phyloP scores from a whole-genome alignment of 805 yeast genomes.

The Priceomyces fermenticarens region DNA sequence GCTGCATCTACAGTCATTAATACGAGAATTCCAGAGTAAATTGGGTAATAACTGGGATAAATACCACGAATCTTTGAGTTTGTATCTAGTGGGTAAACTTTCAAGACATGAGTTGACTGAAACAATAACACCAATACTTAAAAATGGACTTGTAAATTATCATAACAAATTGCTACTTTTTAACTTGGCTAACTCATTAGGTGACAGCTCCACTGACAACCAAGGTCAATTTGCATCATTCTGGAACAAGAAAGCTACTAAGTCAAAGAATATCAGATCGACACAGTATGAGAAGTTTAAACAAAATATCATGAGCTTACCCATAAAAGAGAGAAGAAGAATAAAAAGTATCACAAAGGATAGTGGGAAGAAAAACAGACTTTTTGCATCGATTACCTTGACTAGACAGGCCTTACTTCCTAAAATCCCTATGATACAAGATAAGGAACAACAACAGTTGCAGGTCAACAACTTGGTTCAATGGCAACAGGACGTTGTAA shows the following conservation, averaged over 20 bases:
- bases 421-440: slow-evolving; percentile 73
- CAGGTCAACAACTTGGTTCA: slow-evolving; percentile 56
- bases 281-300: slow-evolving; percentile 79
- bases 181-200: slow-evolving; percentile 77
- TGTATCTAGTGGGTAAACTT: slow-evolving; percentile 74
- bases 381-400: slow-evolving; percentile 64
- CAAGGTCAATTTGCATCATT: slow-evolving; percentile 40
- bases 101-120: slow-evolving; percentile 71
- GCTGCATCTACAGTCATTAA: slow-evolving; percentile 44
- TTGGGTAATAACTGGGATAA: slow-evolving; percentile 83
- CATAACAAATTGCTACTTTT: slow-evolving; percentile 84
- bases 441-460: slow-evolving; percentile 41
- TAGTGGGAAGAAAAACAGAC: slow-evolving; percentile 72
- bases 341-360: slow-evolving; percentile 81
- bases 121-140: slow-evolving; percentile 55
- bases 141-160: slow-evolving; percentile 45
- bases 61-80: slow-evolving; percentile 75
- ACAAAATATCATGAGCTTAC: slow-evolving; percentile 80
- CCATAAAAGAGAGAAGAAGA: slow-evolving; percentile 80
- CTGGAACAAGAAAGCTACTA: slow-evolving; percentile 51
- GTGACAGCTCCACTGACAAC: slow-evolving; percentile 67
- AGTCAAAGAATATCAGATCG: slow-evolving; percentile 48
- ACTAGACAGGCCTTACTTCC: slow-evolving; percentile 76
- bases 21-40: slow-evolving; percentile 67
- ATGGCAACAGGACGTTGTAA: slow-evolving; percentile 91